phyloP scores from a whole-genome alignment of 129 eudicot genomes.

The Rutidosis leptorrhynchoides region DNA sequence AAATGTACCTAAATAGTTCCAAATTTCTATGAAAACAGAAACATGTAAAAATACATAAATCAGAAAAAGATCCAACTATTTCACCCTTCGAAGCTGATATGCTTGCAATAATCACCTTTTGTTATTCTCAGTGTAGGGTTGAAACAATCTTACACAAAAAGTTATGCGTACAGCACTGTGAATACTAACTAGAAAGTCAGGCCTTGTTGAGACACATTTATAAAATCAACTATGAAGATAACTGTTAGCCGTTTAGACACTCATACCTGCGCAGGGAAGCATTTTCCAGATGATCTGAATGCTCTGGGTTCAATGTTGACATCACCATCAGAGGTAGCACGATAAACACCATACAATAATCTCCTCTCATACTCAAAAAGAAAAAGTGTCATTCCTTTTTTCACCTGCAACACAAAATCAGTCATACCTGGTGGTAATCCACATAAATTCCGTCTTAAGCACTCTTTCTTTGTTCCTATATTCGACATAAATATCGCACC shows the following conservation, averaged over 20 bases:
- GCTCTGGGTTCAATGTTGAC: slow-evolving; percentile 57
- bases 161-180: not conserved
- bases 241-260: slow-evolving; percentile 1
- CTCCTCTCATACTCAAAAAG: slow-evolving; percentile 68
- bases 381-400: slow-evolving; percentile 74
- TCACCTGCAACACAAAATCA: slow-evolving; percentile 65
- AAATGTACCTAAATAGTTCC: not conserved
- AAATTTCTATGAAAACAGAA: not conserved
- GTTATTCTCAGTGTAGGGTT: not conserved
- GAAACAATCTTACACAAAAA: not conserved
- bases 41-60: slow-evolving; percentile 4
- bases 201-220: not conserved
- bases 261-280: slow-evolving; percentile 83
- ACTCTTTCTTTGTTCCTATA: slow-evolving; percentile 48
- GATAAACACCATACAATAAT: slow-evolving; percentile 66
- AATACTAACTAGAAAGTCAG: not conserved
- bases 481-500: slow-evolving; percentile 89
- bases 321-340: slow-evolving; percentile 73
- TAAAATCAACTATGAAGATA: not conserved
- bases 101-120: not conserved
- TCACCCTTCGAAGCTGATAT: not conserved
- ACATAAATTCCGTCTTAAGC: slow-evolving; percentile 44
- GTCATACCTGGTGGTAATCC: slow-evolving; percentile 59
- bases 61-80: not conserved
- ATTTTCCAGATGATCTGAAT: slow-evolving; percentile 44